These are phyloP conservation scores for Phytopythium vexans DNA, from an alignment of 352 stramenopile genomes.

Conservation along the genomic window DNA sequence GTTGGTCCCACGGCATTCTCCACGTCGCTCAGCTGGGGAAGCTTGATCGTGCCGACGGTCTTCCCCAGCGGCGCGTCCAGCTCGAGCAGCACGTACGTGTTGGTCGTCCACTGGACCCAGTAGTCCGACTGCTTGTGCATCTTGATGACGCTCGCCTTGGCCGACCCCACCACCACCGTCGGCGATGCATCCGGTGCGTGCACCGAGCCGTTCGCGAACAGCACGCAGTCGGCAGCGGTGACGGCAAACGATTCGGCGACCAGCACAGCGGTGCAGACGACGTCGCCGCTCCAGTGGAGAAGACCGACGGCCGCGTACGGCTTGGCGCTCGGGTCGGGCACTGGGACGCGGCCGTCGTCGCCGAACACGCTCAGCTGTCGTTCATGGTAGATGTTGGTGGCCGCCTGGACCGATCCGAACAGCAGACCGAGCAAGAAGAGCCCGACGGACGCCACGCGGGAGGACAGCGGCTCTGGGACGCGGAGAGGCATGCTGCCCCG, in stretches of 20 bases:
- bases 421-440: no score
- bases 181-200: slow-evolving; percentile 14
- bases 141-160: slow-evolving; percentile 22
- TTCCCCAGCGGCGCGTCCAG: slow-evolving; percentile 40
- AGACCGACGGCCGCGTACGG: slow-evolving; percentile 57
- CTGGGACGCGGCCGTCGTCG: slow-evolving; percentile 29
- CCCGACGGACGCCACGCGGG: no score
- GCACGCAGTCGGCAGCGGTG: slow-evolving; percentile 56
- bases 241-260: slow-evolving; percentile 46
- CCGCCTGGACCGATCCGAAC: no score
- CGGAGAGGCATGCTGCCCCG: no score
- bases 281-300: slow-evolving; percentile 41
- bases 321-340: slow-evolving; percentile 30
- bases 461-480: no score
- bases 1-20: slow-evolving; percentile 23
- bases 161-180: neutral
- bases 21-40: slow-evolving; percentile 30
- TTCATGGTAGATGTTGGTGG: neutral
- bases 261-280: slow-evolving; percentile 49
- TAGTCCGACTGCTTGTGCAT: slow-evolving; percentile 66
- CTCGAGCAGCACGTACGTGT: slow-evolving; percentile 67
- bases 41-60: slow-evolving; percentile 24
- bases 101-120: slow-evolving; percentile 54
- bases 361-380: slow-evolving; percentile 46
- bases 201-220: slow-evolving; percentile 34